Conservation (phyloP, 495 filamentous ascomycete species). For the Mycothermus thermophilus region DNA sequence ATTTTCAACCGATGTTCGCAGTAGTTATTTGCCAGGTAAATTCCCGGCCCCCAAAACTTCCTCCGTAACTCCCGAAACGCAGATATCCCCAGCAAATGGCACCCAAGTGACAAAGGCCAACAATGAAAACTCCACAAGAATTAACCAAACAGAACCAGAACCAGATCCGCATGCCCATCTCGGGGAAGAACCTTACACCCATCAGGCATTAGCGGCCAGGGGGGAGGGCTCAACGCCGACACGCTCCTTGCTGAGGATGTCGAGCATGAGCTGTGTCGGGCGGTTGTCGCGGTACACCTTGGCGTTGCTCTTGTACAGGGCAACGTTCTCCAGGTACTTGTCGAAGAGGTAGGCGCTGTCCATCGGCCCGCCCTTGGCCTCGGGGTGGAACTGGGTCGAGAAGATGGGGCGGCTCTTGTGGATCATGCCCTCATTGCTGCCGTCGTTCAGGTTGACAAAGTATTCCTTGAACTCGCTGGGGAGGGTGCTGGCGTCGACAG, state of each 20-base stretch:
- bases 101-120: no score
- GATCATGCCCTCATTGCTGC: slow-evolving; percentile 88
- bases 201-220: slow-evolving; percentile 14
- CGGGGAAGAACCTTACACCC: no score
- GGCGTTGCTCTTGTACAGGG: slow-evolving; percentile 74
- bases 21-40: not conserved
- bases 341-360: slow-evolving; percentile 93
- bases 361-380: slow-evolving; percentile 90
- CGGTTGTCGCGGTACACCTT: slow-evolving; percentile 59
- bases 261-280: slow-evolving; percentile 74
- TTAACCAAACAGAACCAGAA: no score
- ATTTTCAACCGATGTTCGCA: not conserved
- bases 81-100: no score
- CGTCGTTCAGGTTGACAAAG: slow-evolving; percentile 94
- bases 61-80: slow-evolving; percentile 1
- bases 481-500: slow-evolving; percentile 76
- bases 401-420: slow-evolving; percentile 95
- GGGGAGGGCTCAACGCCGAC: slow-evolving; percentile 70
- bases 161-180: no score
- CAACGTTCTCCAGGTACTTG: slow-evolving; percentile 80
- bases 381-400: slow-evolving; percentile 95
- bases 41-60: no score
- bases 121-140: no score
- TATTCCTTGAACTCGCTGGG: slow-evolving; percentile 86
- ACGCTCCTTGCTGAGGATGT: slow-evolving; percentile 83